Percentiles rank a stretch among this genome's conserved stretches.
phyloP scores from a whole-genome alignment of 306 rosid species.

The Trifolium repens region DNA sequence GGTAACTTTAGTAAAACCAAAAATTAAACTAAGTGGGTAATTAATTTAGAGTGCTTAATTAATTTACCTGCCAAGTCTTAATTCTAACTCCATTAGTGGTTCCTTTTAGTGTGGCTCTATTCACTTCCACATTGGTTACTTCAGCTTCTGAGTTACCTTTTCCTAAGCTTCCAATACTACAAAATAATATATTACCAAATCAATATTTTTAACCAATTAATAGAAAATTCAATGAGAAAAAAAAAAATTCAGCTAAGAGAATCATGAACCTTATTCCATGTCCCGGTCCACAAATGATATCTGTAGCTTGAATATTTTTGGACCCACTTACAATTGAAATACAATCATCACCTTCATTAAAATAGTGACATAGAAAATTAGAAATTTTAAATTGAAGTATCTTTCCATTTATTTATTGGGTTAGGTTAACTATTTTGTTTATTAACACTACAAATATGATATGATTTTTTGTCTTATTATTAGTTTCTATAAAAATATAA shows the following conservation, averaged over 20 bases:
- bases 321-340: slow-evolving; percentile 93
- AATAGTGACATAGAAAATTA: slow-evolving; percentile 7
- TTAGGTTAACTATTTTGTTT: background rate
- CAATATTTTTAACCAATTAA: slow-evolving; percentile 5
- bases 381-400: background rate
- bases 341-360: slow-evolving; percentile 78
- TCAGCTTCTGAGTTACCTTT: slow-evolving; percentile 58
- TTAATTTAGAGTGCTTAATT: background rate
- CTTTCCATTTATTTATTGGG: background rate
- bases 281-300: slow-evolving; percentile 84
- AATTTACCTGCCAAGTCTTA: slow-evolving; percentile 88
- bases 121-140: slow-evolving; percentile 69
- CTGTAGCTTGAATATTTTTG: slow-evolving; percentile 52
- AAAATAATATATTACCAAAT: background rate
- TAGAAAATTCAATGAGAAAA: background rate
- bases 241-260: background rate
- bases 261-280: slow-evolving; percentile 82
- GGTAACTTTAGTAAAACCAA: background rate
- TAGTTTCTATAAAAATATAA: background rate
- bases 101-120: slow-evolving; percentile 59
- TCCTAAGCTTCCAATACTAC: slow-evolving; percentile 92
- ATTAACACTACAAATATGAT: background rate
- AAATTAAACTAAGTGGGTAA: slow-evolving; percentile 3
- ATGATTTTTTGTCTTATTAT: background rate
- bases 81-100: slow-evolving; percentile 87